Conservation (phyloP, 495 filamentous ascomycete genomes). For the Hyaloscypha bicolor region DNA sequence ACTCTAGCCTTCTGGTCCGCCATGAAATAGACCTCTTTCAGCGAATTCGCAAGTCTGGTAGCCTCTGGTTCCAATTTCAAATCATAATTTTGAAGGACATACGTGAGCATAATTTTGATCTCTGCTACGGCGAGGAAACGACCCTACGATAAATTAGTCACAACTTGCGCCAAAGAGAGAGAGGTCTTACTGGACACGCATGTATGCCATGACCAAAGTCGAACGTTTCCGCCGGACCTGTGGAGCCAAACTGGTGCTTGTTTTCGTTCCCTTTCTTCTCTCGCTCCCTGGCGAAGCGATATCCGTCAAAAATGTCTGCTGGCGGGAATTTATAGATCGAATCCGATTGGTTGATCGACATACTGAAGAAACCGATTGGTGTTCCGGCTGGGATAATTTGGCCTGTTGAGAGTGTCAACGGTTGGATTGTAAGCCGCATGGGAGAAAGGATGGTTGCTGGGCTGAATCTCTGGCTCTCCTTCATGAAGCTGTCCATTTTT, state of each 20-base stretch:
- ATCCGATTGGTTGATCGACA: neutral
- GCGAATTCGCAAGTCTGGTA: too few species aligned
- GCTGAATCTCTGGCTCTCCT: constrained; percentile 46
- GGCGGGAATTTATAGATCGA: neutral
- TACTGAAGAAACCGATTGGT: neutral
- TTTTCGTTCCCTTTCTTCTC: constrained; percentile 41
- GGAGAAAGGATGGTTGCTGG: constrained; percentile 13
- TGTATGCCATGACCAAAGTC: constrained; percentile 53
- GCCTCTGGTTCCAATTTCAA: constrained; percentile 25
- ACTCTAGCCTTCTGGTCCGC: too few species aligned
- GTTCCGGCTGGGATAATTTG: neutral
- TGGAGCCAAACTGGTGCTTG: constrained; percentile 44
- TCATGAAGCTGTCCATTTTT: constrained; percentile 56
- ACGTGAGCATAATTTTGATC: constrained; percentile 56
- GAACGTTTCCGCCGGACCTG: constrained; percentile 19
- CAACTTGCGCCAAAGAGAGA: too few species aligned
- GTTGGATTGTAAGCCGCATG: neutral
- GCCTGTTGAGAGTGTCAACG: neutral
- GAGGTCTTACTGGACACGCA: constrained; percentile 46
- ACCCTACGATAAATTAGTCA: constrained; percentile 30
- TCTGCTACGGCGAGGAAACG: constrained; percentile 55
- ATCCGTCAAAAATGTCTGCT: constrained; percentile 52
- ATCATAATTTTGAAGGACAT: constrained; percentile 56
- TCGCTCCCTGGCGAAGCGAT: constrained; percentile 50
- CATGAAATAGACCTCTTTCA: too few species aligned